Evolutionary conservation across 1,139 yeast species (phyloP).

Genomic region (Kazachstania sp.): DNA sequence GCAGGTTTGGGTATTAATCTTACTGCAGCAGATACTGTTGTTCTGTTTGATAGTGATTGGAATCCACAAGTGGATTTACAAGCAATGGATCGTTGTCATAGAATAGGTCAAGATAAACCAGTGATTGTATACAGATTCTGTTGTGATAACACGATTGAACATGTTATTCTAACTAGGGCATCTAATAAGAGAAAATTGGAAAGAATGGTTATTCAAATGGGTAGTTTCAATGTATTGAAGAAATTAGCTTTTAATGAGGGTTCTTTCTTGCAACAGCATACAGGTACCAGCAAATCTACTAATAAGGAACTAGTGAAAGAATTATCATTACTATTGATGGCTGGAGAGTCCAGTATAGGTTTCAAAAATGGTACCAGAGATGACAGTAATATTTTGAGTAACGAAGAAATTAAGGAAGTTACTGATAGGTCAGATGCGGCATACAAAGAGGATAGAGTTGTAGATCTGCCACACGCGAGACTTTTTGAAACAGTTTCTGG

Average conservation of each 20-base stretch:
- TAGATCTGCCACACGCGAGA: slow-evolving; percentile 23
- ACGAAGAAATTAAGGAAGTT: slow-evolving; percentile 44
- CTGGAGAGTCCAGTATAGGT: slow-evolving; percentile 29
- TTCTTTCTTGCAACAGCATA: slow-evolving; percentile 20
- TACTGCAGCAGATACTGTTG: slow-evolving; percentile 81
- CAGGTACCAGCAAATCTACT: slow-evolving; percentile 14
- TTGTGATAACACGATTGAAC: slow-evolving; percentile 73
- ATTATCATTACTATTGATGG: slow-evolving; percentile 23
- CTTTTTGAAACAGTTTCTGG: slow-evolving; percentile 29
- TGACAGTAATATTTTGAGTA: slow-evolving; percentile 19
- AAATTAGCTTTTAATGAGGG: slow-evolving; percentile 31
- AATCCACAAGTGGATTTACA: slow-evolving; percentile 95
- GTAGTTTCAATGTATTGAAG: slow-evolving; percentile 57
- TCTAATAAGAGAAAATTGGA: slow-evolving; percentile 73
- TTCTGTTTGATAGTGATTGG: slow-evolving; percentile 93
- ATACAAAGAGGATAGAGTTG: slow-evolving; percentile 30
- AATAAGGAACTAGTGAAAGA: slow-evolving; percentile 27
- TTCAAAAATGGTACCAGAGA: slow-evolving; percentile 16
- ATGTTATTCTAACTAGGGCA: slow-evolving; percentile 66
- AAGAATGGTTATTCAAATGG: slow-evolving; percentile 74
- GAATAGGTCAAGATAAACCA: slow-evolving; percentile 84
- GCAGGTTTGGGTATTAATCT: slow-evolving; percentile 92
- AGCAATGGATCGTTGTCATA: slow-evolving; percentile 91
- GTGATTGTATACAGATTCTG: slow-evolving; percentile 74
- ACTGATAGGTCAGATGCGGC: slow-evolving; percentile 46